Evolutionary conservation across 257 asterid genomes (phyloP), one percentile per base, ranked within the genome.

Genomic region (Jacaranda mimosifolia): DNA sequence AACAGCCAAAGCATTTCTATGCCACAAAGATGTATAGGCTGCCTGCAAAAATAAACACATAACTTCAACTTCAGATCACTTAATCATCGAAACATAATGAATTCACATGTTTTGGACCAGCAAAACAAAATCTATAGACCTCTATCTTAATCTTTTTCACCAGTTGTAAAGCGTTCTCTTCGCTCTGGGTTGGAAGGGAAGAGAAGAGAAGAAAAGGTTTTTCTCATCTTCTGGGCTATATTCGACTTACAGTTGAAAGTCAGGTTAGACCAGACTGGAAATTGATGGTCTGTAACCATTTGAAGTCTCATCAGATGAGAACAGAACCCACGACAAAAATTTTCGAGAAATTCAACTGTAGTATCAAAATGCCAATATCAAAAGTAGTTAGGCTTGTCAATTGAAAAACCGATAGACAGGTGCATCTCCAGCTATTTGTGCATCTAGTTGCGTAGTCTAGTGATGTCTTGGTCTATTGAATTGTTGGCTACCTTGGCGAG

Each of bases 361-460:
- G 75, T 52, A 74, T 58, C 82, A 77, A 77, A 60, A 77, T 4
- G 36, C 64, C 56, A 32, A 76, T 58, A 40, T 55, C 81, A 58
- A 64, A 57, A 21, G 39, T 19, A 7, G 79, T 42, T 52, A 39
- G 59, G 19, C 59, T 56, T 19, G 62, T 64, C 75, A 60, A 55
- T 77, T 42, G 77, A 80, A 77, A 79, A 83, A 75, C 39, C 79
- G 56, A 51, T 45, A 58, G 55, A 72, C 46, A 26, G 32, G 32
- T 26, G 32, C 32, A 2, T 26, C 49, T 59, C 59, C 69, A 60
- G 63, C 57, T 59, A 49, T 42, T 45, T 67, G 39, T 11, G 62
- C 39, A 72, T 60, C 80, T 42, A 60, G 43, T 7, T 49, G 55
- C 32, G 32, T 19, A 46, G 9, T 53, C 42, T 32, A 72, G 71